Evolutionary conservation across 2,329 filamentous ascomycete genomes (phyloP).

Genomic region (Penicillium rolfsii): DNA sequence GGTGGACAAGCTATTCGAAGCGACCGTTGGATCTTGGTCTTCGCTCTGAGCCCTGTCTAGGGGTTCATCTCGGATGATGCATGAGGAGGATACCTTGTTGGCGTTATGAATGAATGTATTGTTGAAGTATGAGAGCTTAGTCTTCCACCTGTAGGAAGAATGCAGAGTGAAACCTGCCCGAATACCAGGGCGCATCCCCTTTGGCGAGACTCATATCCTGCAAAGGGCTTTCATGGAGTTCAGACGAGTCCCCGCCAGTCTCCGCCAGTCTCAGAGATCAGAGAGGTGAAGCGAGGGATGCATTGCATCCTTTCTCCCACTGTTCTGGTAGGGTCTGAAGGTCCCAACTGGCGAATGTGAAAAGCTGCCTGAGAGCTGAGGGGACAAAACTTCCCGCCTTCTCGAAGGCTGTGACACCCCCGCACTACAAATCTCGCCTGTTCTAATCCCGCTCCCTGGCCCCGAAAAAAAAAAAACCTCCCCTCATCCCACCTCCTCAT

Average conservation of each 20-base stretch:
- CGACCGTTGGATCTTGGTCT: neutral
- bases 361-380: neutral
- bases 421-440: slow-evolving; percentile 26
- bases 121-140: neutral
- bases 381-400: neutral
- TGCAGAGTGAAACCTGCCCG: slow-evolving; percentile 1
- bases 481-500: slow-evolving; percentile 9
- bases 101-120: slow-evolving; percentile 2
- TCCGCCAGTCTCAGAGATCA: neutral
- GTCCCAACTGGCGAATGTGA: neutral
- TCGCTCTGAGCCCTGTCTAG: neutral
- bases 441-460: slow-evolving; percentile 10
- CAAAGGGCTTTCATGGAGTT: neutral
- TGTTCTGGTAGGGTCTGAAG: too few relatives aligned
- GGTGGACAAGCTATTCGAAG: neutral
- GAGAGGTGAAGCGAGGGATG: neutral
- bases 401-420: neutral
- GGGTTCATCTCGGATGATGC: neutral
- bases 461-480: slow-evolving; percentile 3
- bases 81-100: neutral
- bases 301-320: too few relatives aligned
- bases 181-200: neutral
- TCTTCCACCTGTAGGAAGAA: slow-evolving; percentile 1
- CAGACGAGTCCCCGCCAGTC: neutral
- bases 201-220: neutral